Evolutionary conservation across 2,329 filamentous ascomycete species (phyloP).

Genomic region (Aureobasidium lini): DNA sequence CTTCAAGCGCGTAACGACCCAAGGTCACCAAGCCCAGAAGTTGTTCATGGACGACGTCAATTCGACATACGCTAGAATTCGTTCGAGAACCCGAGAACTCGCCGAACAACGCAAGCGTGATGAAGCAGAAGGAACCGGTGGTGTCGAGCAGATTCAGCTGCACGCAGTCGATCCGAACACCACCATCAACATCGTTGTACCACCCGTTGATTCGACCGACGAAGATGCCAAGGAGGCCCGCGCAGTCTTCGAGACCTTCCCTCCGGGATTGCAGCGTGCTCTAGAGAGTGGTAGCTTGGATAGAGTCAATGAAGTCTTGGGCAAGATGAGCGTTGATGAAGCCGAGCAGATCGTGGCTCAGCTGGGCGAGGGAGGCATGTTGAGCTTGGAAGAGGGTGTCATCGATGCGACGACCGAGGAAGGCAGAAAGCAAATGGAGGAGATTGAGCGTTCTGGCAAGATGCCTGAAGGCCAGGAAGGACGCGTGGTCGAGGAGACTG

Average conservation of each 20-base stretch:
- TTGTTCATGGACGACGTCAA: slow-evolving; percentile 91
- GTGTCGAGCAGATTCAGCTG: slow-evolving; percentile 92
- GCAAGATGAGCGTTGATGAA: slow-evolving; percentile 80
- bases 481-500: slow-evolving; percentile 34
- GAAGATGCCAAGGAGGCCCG: slow-evolving; percentile 56
- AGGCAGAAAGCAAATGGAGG: slow-evolving; percentile 29
- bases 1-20: slow-evolving; percentile 91
- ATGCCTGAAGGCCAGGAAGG: slow-evolving; percentile 62
- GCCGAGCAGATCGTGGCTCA: slow-evolving; percentile 78
- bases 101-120: slow-evolving; percentile 46
- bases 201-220: slow-evolving; percentile 59
- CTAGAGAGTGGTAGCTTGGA: slow-evolving; percentile 85
- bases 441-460: slow-evolving; percentile 63
- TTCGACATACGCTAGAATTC: slow-evolving; percentile 77
- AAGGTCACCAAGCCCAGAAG: slow-evolving; percentile 80
- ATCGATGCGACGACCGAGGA: slow-evolving; percentile 67
- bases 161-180: slow-evolving; percentile 95
- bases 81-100: slow-evolving; percentile 67
- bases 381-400: slow-evolving; percentile 86
- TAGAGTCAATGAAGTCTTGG: slow-evolving; percentile 78
- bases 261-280: slow-evolving; percentile 71
- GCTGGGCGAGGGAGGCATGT: slow-evolving; percentile 74
- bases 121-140: slow-evolving; percentile 47
- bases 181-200: slow-evolving; percentile 78
- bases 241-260: slow-evolving; percentile 75